Evolutionary conservation across 208 protist species (phyloP).

Genomic region (Leishmania amazonensis): DNA sequence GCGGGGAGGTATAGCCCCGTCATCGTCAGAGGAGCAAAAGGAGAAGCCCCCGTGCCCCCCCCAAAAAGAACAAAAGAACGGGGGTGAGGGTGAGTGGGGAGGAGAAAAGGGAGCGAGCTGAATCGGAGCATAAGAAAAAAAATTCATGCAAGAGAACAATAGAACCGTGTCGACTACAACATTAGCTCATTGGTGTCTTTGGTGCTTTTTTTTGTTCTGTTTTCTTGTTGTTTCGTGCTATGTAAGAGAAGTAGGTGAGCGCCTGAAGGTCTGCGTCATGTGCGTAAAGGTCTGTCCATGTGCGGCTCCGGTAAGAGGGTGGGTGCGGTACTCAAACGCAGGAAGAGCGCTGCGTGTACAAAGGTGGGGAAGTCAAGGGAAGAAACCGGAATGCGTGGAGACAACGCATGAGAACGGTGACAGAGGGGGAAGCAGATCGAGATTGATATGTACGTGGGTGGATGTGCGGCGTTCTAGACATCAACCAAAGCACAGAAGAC

Average conservation of each 20-base stretch:
- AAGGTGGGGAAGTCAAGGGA: not conserved
- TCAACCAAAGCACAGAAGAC: constrained; percentile 13
- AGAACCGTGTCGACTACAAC: not conserved
- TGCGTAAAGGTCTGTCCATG: not conserved
- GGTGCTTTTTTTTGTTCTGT: no score
- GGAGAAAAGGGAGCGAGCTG: no score
- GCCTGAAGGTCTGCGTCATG: not conserved
- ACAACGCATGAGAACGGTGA: not conserved
- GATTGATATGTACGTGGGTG: not conserved
- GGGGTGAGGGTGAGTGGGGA: no score
- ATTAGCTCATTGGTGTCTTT: no score
- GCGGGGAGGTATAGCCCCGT: not conserved
- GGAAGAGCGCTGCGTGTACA: not conserved
- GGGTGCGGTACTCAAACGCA: not conserved
- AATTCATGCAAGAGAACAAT: not conserved
- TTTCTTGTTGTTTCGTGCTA: no score
- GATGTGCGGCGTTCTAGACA: not conserved
- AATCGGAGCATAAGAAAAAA: not conserved
- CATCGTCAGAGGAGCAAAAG: no score
- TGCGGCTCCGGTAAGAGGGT: not conserved
- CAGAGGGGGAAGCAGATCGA: not conserved
- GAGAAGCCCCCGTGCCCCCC: not conserved
- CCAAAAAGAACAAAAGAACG: no score
- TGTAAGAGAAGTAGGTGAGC: no score
- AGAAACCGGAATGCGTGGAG: not conserved